Base-by-base conservation (phyloP, 2,329 filamentous ascomycete species). In the Alternaria longipes region DNA sequence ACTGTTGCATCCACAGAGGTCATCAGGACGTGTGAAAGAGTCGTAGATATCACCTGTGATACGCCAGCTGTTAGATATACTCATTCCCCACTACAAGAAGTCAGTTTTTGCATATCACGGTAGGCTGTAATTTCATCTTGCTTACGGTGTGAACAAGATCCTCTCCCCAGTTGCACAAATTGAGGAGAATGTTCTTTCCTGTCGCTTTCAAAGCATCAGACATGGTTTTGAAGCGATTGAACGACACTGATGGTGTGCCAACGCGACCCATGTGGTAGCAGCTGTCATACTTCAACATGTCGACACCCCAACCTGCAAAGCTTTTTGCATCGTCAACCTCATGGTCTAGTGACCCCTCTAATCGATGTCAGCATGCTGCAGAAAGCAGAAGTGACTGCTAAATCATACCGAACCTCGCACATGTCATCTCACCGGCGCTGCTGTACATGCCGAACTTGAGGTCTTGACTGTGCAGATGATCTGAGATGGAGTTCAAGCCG, bases 361-460 rank as follows among this genome's bases (percentile, higher is more conserved):
- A 32, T 24, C 8, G 2, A 28, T 36, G 28, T 68, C 32, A 68
- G 64, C 32, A 20, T 20, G 5, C 28, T 6, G 11, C 26, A 26
- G 5, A 6, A 30, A 4, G 28, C 5, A 16, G 36, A 8, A 4
- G 11, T 8, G 28, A 51, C 8, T 34, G n/a, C 12, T 8, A 1
- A 6, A 2, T 32, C 56, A 32, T 60, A 34, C 85, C 83, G 68
- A 87, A 89, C 5, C 83, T 82, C 1, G 82, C 87, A 67, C 87
- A 89, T 2, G 85, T 87, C 59, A 69, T 65, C 14, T 73, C 79
- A 42, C 85, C 85, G 0, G 84, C 85, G 71, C 84, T 84, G 66
- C 84, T 84, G 69, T 90, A 90, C 59, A 90, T 88, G 1, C 88
- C 88, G 9, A 89, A 77, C 70, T 90, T 90, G 45, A 90, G 69